These are phyloP conservation scores for Glebionis coronaria DNA, from an alignment of 129 eudicot species.

Conservation along the genomic window DNA sequence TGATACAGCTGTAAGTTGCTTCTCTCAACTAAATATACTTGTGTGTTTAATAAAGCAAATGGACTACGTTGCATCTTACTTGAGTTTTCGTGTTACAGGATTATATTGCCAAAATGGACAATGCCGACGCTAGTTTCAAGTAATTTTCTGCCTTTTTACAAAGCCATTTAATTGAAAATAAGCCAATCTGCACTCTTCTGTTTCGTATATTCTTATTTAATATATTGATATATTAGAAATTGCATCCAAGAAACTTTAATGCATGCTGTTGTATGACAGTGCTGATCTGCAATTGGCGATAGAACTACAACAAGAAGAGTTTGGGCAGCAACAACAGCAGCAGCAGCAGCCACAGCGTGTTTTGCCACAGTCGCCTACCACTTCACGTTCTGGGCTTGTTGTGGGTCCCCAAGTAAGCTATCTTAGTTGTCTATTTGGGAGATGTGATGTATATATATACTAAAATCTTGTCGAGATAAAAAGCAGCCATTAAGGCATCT, in stretches of 20 bases:
- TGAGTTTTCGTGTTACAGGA: conserved; percentile 44
- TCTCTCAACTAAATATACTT: neutral
- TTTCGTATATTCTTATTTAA: neutral
- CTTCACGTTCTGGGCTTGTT: conserved; percentile 58
- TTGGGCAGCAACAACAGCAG: conserved; percentile 49
- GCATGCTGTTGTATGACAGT: conserved; percentile 43
- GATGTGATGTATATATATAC: neutral
- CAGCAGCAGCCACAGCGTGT: conserved; percentile 45
- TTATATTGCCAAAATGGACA: conserved; percentile 67
- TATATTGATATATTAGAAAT: neutral
- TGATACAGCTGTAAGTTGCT: conserved; percentile 72
- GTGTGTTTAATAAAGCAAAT: neutral
- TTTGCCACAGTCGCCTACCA: conserved; percentile 43
- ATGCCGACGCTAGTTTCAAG: conserved; percentile 54
- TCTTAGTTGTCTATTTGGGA: conserved; percentile 2
- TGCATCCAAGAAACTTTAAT: neutral
- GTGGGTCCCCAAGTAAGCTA: conserved; percentile 81
- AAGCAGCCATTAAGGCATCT: conserved; percentile 20
- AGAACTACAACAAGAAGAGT: conserved; percentile 92
- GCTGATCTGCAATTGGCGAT: conserved; percentile 86
- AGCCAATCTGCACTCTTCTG: neutral
- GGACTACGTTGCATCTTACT: conserved; percentile 10
- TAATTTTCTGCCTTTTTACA: conserved; percentile 29
- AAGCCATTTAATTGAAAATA: neutral
- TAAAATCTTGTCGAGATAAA: neutral